Evolutionary conservation across 192 early-diverging fungal genomes (phyloP).

Genomic region (Coemansia sp.): DNA sequence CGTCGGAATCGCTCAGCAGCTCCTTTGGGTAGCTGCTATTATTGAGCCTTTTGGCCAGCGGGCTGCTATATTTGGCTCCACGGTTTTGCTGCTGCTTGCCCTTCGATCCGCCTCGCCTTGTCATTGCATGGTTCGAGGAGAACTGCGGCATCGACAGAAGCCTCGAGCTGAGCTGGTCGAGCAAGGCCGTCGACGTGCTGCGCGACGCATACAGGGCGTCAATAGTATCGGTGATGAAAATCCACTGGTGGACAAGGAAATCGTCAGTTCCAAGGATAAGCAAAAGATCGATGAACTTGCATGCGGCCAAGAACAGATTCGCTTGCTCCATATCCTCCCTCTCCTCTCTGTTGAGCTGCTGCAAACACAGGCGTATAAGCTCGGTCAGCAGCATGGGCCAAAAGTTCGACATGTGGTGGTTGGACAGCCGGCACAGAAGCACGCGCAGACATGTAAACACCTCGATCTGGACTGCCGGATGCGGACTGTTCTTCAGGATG

Average conservation of each 20-base stretch:
- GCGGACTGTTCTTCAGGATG: constrained; percentile 68
- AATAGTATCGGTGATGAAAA: constrained; percentile 85
- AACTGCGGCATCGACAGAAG: constrained; percentile 48
- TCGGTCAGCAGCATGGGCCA: constrained; percentile 91
- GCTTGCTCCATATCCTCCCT: constrained; percentile 63
- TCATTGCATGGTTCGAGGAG: neutral
- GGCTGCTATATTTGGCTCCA: constrained; percentile 6
- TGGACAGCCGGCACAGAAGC: constrained; percentile 74
- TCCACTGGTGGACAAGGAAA: constrained; percentile 93
- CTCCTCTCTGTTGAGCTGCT: constrained; percentile 25
- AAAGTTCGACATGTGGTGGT: constrained; percentile 82
- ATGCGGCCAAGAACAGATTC: constrained; percentile 73
- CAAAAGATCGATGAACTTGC: constrained; percentile 86
- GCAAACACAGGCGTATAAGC: constrained; percentile 57
- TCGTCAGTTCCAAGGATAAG: constrained; percentile 77
- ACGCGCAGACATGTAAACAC: constrained; percentile 83
- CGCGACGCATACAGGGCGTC: constrained; percentile 62
- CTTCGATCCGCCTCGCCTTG: neutral
- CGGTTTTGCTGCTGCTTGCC: neutral
- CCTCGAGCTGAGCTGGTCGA: constrained; percentile 66
- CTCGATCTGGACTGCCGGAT: constrained; percentile 74
- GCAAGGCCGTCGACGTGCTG: constrained; percentile 58
- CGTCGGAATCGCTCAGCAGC: constrained; percentile 28
- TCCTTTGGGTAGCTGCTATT: constrained; percentile 29
- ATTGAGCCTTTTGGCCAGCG: constrained; percentile 1